A percentile compares a stretch with the other conserved stretches of the same genome.
Conservation (phyloP, 345 rosid genomes). For the Sisymbrium altissimum region DNA sequence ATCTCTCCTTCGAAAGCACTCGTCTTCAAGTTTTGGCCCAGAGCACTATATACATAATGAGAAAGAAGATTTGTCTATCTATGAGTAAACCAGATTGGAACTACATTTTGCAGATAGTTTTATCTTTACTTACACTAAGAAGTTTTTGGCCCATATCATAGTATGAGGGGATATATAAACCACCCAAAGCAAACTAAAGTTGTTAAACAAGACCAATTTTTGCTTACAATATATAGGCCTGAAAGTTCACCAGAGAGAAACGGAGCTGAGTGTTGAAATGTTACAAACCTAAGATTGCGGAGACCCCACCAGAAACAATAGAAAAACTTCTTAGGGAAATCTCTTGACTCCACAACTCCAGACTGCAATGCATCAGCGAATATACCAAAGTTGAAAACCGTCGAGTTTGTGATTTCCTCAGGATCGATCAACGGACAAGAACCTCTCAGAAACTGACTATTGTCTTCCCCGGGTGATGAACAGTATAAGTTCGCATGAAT, state of each 20-base stretch:
- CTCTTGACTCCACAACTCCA: slow-evolving; percentile 30
- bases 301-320: slow-evolving; percentile 45
- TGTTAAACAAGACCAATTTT: neutral
- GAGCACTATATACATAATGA: slow-evolving; percentile 41
- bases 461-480: neutral
- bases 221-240: neutral
- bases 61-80: neutral
- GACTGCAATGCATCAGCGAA: slow-evolving; percentile 37
- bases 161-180: too few relatives aligned
- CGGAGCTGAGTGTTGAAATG: neutral
- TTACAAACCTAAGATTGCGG: slow-evolving; percentile 39
- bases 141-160: too few relatives aligned
- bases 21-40: slow-evolving; percentile 59
- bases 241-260: too few relatives aligned
- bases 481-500: neutral
- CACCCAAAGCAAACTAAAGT: too few relatives aligned
- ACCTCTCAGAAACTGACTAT: neutral
- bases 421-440: slow-evolving; percentile 29
- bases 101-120: too few relatives aligned
- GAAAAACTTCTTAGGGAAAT: slow-evolving; percentile 36
- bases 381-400: slow-evolving; percentile 39
- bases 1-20: slow-evolving; percentile 47
- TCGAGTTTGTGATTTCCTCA: slow-evolving; percentile 22
- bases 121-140: too few relatives aligned
- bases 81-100: too few relatives aligned